These are phyloP conservation scores for Ascochyta viciae-villosae DNA, from an alignment of 2,329 filamentous ascomycete genomes.

Conservation along the genomic window DNA sequence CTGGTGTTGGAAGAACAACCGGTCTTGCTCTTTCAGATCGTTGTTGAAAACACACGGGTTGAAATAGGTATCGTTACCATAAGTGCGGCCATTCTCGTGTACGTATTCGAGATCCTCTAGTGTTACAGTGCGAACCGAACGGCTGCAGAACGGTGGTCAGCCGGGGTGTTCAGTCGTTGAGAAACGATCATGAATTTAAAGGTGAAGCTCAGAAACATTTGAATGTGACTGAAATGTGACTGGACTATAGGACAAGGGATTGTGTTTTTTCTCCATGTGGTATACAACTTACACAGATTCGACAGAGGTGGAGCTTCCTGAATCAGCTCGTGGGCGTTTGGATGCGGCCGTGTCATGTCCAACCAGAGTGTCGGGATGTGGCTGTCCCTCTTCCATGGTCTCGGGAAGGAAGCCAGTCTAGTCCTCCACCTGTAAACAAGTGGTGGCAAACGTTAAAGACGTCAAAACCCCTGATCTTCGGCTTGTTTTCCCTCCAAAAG, in stretches of 20 bases:
- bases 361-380: slow-evolving; percentile 47
- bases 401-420: slow-evolving; percentile 37
- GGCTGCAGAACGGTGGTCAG: slow-evolving; percentile 25
- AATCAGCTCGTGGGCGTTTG: slow-evolving; percentile 43
- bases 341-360: slow-evolving; percentile 44
- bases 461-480: not conserved
- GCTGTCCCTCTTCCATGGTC: slow-evolving; percentile 47
- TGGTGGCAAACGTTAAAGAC: slow-evolving; percentile 25
- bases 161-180: not conserved
- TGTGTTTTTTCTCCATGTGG: not conserved
- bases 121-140: slow-evolving; percentile 47
- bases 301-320: slow-evolving; percentile 41
- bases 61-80: slow-evolving; percentile 68
- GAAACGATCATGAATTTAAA: not conserved
- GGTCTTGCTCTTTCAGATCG: slow-evolving; percentile 69
- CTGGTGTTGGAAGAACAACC: slow-evolving; percentile 68
- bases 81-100: slow-evolving; percentile 66
- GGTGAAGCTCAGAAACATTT: not conserved
- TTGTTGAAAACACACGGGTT: slow-evolving; percentile 62
- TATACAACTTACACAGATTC: slow-evolving; percentile 43
- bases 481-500: not conserved
- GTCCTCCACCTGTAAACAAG: slow-evolving; percentile 22
- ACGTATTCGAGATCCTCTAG: slow-evolving; percentile 62
- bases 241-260: no score
- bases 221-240: no score